Evolutionary conservation across 1,284 basidiomycete species (phyloP).

Genomic region (Acaromyces ingoldii): DNA sequence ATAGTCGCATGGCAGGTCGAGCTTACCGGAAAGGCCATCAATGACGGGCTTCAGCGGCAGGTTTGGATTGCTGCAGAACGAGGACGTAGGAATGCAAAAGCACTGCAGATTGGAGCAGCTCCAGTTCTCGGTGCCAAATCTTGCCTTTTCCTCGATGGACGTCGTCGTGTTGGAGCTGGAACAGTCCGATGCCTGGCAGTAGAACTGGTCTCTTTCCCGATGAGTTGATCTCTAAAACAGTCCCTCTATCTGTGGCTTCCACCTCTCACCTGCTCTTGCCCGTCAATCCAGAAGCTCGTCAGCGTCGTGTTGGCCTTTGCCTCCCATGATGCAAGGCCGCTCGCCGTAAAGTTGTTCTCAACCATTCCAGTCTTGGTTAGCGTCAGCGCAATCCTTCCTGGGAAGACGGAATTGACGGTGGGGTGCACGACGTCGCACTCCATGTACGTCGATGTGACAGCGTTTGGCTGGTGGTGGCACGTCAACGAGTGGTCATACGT

Average conservation of each 20-base stretch:
- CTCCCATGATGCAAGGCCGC: constrained; percentile 28
- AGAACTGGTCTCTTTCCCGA: constrained; percentile 16
- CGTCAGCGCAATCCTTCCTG: constrained; percentile 30
- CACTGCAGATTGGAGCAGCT: constrained; percentile 29
- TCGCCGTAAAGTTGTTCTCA: constrained; percentile 18
- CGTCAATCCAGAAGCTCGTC: constrained; percentile 34
- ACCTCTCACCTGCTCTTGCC: constrained; percentile 18
- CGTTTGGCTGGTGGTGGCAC: constrained; percentile 34
- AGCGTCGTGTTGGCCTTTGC: constrained; percentile 22
- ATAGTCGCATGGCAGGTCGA: constrained; percentile 39
- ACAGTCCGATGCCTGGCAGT: constrained; percentile 37
- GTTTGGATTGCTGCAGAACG: constrained; percentile 21
- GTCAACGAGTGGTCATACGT: constrained; percentile 20
- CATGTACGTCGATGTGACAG: constrained; percentile 20
- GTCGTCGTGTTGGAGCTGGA: constrained; percentile 20
- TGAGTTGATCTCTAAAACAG: background rate
- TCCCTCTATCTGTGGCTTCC: background rate
- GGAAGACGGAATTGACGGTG: constrained; percentile 28
- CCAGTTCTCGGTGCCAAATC: constrained; percentile 21
- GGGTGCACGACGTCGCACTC: constrained; percentile 10
- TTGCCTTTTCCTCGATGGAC: constrained; percentile 9
- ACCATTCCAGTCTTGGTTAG: constrained; percentile 25
- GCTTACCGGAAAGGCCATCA: constrained; percentile 27
- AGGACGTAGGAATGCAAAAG: constrained; percentile 32
- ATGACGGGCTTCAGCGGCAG: constrained; percentile 25